Evolutionary conservation across 306 rosid genomes (phyloP), one percentile per base, ranked within the genome.

Genomic region (Prunus kanzakura): DNA sequence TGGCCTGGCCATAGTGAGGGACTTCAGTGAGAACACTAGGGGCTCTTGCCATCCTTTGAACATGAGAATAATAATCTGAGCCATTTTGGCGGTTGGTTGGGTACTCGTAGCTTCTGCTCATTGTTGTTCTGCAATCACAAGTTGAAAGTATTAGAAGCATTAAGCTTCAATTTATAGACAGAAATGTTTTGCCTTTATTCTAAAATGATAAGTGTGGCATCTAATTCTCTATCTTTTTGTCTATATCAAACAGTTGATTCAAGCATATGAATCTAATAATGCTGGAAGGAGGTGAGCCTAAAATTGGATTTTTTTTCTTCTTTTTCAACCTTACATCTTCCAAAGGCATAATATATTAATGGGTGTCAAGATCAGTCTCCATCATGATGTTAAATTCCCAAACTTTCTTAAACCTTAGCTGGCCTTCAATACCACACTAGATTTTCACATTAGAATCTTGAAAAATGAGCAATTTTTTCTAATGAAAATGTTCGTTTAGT

Each of bases 51-150:
- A 86, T 55, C 4, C 23, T 68, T 2, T 79, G 8, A 25, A 86
- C n/a, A 76, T 80, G 87, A 60, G 38, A 19, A 70, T 64, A 76
- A 82, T 84, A 86, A 45, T 86, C 75, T n/a, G 65, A 9, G 27
- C 20, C 64, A 30, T 7, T 30, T 27, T 71, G 67, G 41, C 50
- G 45, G 79, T 4, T 58, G 64, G 32, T 64, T 78, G 64, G 54
- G 76, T 47, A 2, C 15, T 41, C 80, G 67, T 82, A 71, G 64
- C 49, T 20, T 16, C 81, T 71, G 27, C 25, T 76, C 74, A 47
- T 79, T 9, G 55, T 61, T 32, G 55, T 61, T 32, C 14, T 20
- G 35, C 67, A 27, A 62, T 27, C 54, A 38, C 71, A 70, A 60
- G 45, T 41, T 43, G 23, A 29, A 27, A 27, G n/a, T 29, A 45